Base-by-base conservation (phyloP, 148 eudicot genomes). In the Rhododendron vialii region DNA sequence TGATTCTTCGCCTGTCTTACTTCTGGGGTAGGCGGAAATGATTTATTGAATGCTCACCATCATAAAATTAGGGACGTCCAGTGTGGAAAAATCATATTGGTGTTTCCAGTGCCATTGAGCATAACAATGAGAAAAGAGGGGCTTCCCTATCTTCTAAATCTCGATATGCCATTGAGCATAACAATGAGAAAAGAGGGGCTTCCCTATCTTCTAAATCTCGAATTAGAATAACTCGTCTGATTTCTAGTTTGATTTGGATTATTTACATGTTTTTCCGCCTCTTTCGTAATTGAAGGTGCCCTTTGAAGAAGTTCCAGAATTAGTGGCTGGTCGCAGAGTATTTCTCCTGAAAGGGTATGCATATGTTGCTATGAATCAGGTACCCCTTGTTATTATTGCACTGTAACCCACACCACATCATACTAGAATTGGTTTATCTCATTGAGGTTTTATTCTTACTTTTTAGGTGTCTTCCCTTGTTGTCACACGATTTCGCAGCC, bases 281-380 rank as follows among this genome's bases (percentile, higher is more conserved):
- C 13, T 86, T 47, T 88, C 47, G 51, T 88, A n/a, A 84, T 78
- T 93, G 83, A 88, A 97, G 99, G 98, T 94, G 51, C 98, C 98
- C 50, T 97, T 94, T 92, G 98, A 97, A 89, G 94, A 94, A 89
- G 98, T 94, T 86, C 98, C 95, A 69, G 98, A 97, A 57, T 93
- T 97, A 86, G 99, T 97, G 83, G 93, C 98, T 69, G 90, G 85
- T 85, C 98, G 98, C 80, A 90, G 87, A 88, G 98, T 95, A 22
- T 93, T 89, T 90, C 87, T 97, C 26, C 91, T 88, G 65, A 94
- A 94, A 88, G 99, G 98, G 76, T 33, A 93, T 91, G 99, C 99
- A 78, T 97, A 97, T 94, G 92, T 97, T 73, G 93, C 98, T 55
- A 92, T 91, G 93, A 92, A 88, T 90, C 99, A 97, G 98, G 99